Evolutionary conservation across 2,329 filamentous ascomycete genomes (phyloP), one percentile per base, ranked within the genome.

Genomic region (Ilyonectria sp.): DNA sequence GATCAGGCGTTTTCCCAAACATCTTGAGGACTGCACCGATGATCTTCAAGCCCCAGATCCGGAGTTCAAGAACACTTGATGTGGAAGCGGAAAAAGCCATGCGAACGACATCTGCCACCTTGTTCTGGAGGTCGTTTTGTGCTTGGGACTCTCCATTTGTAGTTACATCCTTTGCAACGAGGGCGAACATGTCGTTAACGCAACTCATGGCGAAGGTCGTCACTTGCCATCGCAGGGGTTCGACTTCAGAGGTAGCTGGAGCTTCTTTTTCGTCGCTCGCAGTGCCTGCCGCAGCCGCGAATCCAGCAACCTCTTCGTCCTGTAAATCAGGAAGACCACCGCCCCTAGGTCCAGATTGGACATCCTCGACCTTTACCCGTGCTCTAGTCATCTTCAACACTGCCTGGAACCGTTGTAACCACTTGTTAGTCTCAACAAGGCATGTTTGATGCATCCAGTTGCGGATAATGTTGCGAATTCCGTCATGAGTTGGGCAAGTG

Each of bases 51-150:
- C 96, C 96, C 86, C 94, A 94, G 44, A 99, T 92, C 29, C 96
- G 89, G 65, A 99, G 87, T 76, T 97, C 93, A 26, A 97, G 89
- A 1, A 99, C 95, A 71, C 93, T 94, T 2, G 95, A 95, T 1
- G 96, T 99, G 1, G 95, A 98, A 0, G 96, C 96, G 11, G 96
- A 98, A 80, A 99, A 99, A 0, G 96, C 95, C 87, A 98, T 97
- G 57, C 94, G 91, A 65, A 99, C 94, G 26, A 99, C 93, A 79
- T 99, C 96, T 3, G 94, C 95, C 63, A 99, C 90, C 76, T 90
- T 92, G 67, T 89, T 88, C 79, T 99, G 95, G 29, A 99, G 83
- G 5, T 92, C 93, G 52, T 88, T 82, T 76, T 97, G 93, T 5
- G 94, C 93, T 3, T 88, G 85, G 6, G 94, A 94, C 43, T 94